Base-by-base conservation (phyloP, 371 early-diverging fungal species). In the Blastocladiella emersonii region DNA sequence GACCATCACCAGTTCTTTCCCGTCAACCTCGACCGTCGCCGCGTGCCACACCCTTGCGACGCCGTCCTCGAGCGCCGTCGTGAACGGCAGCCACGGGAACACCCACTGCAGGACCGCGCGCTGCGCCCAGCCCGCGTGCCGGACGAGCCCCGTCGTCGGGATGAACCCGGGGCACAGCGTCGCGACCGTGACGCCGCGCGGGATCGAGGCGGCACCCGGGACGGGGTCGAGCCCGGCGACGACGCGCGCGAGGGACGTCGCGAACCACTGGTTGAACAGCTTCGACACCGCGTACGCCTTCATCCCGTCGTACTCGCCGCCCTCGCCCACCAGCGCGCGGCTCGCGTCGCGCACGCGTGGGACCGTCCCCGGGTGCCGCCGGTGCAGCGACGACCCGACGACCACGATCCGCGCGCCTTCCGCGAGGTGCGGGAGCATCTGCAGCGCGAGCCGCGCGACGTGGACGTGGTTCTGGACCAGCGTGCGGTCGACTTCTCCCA, bases 11-110 rank as follows among this genome's bases (percentile, higher is more conserved):
- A 21, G 19, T 1, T 21, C 41, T 13, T 21, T 21, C 3, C 41
- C 41, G 19, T 41, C 41, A 2, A 21, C 41, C 41, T 13, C 19
- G 19, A 21, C 41, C 19, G 41, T 41, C 0, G 41, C 41, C 41
- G 41, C 41, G 19, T 17, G 19, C 41, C 13, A 41, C 19, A 56
- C 17, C 19, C 56, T 13, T 10, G 30, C 32, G 30, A 23, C 56
- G 2, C 32, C 56, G 34, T 56, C 56, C 34, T 56, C 56, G 34
- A 56, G 19, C 2, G 56, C 23, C 15, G 56, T 56, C 17, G 56
- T 56, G 56, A 56, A 56, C 34, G 56, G 56, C 19, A 56, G 23
- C 56, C 30, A 56, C 56, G 56, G 56, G 2, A 56, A 5, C 19
- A 56, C 5, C 3, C 17, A 56, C 17, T 56, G 30, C 56, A 56